These are phyloP conservation scores for Claviceps digitariae DNA, from an alignment of 2,329 filamentous ascomycete species.

Conservation along the genomic window DNA sequence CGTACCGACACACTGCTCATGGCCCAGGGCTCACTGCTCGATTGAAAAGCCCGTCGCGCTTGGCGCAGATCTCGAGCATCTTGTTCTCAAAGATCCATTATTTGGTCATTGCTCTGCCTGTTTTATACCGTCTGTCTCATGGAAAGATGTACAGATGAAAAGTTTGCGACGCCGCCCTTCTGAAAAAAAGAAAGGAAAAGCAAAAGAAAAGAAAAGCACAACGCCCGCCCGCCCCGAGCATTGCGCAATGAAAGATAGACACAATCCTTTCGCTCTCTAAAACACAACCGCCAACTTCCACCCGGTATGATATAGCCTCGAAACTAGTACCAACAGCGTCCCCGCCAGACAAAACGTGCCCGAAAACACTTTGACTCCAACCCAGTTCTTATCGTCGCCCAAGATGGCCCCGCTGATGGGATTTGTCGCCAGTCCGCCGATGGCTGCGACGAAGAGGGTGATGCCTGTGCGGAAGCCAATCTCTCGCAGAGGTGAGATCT, in stretches of 20 bases:
- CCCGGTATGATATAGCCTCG: slow-evolving; percentile 15
- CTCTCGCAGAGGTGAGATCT: slow-evolving; percentile 28
- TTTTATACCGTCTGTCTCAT: too few relatives aligned
- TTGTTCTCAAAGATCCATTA: background rate
- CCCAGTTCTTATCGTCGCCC: slow-evolving; percentile 15
- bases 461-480: slow-evolving; percentile 21
- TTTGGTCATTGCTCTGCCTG: too few relatives aligned
- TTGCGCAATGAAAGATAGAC: background rate
- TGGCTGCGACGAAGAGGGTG: slow-evolving; percentile 36
- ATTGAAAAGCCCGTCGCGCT: background rate
- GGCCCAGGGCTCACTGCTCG: background rate
- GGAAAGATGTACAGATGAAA: background rate
- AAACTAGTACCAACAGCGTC: slow-evolving; percentile 12
- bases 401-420: slow-evolving; percentile 40
- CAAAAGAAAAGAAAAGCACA: background rate
- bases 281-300: slow-evolving; percentile 13
- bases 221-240: background rate
- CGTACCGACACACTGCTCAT: background rate
- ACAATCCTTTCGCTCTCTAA: slow-evolving; percentile 4
- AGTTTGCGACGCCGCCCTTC: background rate
- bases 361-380: slow-evolving; percentile 24
- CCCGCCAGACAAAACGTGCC: slow-evolving; percentile 19
- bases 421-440: slow-evolving; percentile 42
- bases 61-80: background rate
- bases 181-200: background rate